Evolutionary conservation across 2,329 filamentous ascomycete species (phyloP), one percentile per base, ranked within the genome.

Genomic region (Aspergillus sp.): DNA sequence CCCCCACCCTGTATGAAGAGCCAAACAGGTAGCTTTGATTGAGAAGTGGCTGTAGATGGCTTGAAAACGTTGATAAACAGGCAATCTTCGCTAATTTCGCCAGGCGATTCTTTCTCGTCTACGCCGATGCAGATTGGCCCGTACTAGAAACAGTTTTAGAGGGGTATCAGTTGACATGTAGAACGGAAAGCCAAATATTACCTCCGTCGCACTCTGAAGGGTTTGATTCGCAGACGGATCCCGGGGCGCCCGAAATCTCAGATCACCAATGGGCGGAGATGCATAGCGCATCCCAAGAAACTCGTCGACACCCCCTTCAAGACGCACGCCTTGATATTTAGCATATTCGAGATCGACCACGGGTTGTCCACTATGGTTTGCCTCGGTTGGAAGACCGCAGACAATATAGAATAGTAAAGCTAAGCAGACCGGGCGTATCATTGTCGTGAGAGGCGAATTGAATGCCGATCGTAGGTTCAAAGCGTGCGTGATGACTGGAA

Each of bases 251-350:
- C 81, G 77, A 64, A 91, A 92, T 42, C 90, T 80, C 51, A 90
- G 69, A 3, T 84, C 68, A 1, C 84, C 86, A 1, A 88, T 52
- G 0, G 89, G 90, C 3, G 89, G 78, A 2, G 87, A 85, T 0
- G 89, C 90, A 75, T 86, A 93, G 54, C 88, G 83, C 62, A 93
- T 84, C 0, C 89, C 89, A 7, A 90, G 80, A 86, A 88, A 92
- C 71, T 88, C 81, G 2, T 84, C 86, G 48, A 91, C 77, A 0
- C 86, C 87, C 64, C 84, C 84, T 1, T 71, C 62, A 0, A 83
- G 77, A 1, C 78, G 68, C 1, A 78, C 73, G 6, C 90, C 90
- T 52, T 80, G 75, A 67, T 91, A 91, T 25, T 79, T 82, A 32
- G 86, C 82, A 67, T 91, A 92, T 1, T 80, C 81, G 10, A 92